Percentiles rank a stretch among this genome's conserved stretches.
These are phyloP conservation scores for Cruciata laevipes DNA, from an alignment of 257 asterid species.

Conservation along the genomic window DNA sequence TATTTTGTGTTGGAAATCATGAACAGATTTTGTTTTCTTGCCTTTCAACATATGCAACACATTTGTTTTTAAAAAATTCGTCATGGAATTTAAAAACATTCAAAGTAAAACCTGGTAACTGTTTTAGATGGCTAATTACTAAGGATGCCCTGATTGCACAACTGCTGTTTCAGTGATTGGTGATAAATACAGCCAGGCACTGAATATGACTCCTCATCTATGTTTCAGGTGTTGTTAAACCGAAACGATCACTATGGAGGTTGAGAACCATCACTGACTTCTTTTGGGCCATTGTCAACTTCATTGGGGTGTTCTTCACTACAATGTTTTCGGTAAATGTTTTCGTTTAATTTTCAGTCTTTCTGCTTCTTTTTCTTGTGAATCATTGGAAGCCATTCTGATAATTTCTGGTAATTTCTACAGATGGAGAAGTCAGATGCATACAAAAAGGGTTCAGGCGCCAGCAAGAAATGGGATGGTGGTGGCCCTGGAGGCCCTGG, in stretches of 20 bases:
- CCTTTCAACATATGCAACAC: too few relatives aligned
- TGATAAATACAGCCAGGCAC: too few relatives aligned
- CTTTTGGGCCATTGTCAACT: constrained; percentile 68
- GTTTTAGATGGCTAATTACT: too few relatives aligned
- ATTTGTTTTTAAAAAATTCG: too few relatives aligned
- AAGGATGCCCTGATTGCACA: not conserved
- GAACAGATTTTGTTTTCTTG: not conserved
- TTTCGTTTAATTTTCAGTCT: not conserved
- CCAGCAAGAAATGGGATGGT: constrained; percentile 95
- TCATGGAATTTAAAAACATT: too few relatives aligned
- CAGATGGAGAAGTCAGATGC: constrained; percentile 94
- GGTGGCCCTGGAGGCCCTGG: constrained; percentile 97
- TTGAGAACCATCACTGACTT: constrained; percentile 70
- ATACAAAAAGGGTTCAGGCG: constrained; percentile 64
- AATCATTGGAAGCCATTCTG: not conserved
- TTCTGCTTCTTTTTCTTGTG: not conserved
- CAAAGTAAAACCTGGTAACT: too few relatives aligned
- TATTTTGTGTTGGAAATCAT: not conserved
- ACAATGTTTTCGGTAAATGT: constrained; percentile 87
- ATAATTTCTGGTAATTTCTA: constrained; percentile 7
- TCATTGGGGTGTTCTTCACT: constrained; percentile 58
- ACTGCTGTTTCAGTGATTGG: not conserved
- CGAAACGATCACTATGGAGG: constrained; percentile 82
- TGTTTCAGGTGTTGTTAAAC: constrained; percentile 70
- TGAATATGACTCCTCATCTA: not conserved